Conservation (phyloP, 73 alveolate genomes). For the Paramecium primaurelia region DNA sequence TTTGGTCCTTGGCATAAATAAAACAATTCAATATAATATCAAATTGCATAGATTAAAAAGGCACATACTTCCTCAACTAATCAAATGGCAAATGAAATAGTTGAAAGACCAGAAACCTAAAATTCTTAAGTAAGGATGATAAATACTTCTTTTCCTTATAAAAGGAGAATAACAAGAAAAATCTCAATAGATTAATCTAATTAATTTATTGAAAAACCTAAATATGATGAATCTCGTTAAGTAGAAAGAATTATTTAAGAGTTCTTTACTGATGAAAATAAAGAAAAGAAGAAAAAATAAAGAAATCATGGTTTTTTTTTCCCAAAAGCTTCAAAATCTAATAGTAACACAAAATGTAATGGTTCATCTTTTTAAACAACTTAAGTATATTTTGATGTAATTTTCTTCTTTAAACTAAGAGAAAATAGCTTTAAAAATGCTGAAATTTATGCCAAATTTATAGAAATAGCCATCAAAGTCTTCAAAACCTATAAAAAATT, state of each 20-base stretch:
- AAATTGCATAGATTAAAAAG: neutral
- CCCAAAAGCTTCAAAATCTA: neutral
- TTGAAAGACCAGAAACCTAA: neutral
- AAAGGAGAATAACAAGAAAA: neutral
- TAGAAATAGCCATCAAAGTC: neutral
- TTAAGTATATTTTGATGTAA: neutral
- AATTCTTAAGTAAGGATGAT: neutral
- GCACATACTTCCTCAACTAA: neutral
- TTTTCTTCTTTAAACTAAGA: neutral
- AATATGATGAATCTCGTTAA: neutral
- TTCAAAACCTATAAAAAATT: neutral
- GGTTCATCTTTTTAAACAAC: neutral
- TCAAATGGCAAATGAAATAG: neutral
- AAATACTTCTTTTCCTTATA: neutral
- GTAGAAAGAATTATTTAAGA: neutral
- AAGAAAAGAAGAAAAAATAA: neutral
- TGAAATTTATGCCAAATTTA: neutral
- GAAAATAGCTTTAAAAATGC: neutral
- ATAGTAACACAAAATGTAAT: neutral
- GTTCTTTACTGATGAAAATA: neutral
- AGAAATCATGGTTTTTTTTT: neutral
- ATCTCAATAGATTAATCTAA: neutral
- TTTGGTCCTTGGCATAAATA: constrained; percentile 35
- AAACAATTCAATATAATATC: neutral
- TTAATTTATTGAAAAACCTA: neutral